Evolutionary conservation across 805 yeast species (phyloP).

Genomic region (Kluyveromyces lactis): DNA sequence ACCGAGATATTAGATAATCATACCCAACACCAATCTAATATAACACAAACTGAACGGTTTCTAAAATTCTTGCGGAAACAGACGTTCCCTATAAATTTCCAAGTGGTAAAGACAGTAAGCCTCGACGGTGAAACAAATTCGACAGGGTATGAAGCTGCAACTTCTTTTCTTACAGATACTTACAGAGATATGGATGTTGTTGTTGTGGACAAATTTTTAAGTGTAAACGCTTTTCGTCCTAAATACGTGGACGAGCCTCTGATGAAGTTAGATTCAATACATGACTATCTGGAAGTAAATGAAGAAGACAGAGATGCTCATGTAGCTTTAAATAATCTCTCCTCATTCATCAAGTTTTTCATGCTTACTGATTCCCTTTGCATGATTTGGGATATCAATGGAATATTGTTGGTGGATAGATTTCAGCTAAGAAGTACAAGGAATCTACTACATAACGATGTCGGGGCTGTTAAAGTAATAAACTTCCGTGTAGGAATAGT

Average conservation of each 20-base stretch:
- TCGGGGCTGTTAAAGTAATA: slow-evolving; percentile 12
- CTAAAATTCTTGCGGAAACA: slow-evolving; percentile 14
- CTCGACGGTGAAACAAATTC: not conserved
- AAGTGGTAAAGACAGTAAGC: slow-evolving; percentile 10
- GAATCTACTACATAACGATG: slow-evolving; percentile 6
- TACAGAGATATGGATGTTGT: slow-evolving; percentile 20
- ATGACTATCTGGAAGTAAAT: not conserved
- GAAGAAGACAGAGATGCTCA: not conserved
- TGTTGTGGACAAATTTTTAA: slow-evolving; percentile 15
- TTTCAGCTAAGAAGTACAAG: slow-evolving; percentile 8
- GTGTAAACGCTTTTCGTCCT: slow-evolving; percentile 18
- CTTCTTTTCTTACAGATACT: slow-evolving; percentile 19
- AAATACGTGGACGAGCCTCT: slow-evolving; percentile 15
- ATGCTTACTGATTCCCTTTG: slow-evolving; percentile 16
- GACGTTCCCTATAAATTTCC: slow-evolving; percentile 17
- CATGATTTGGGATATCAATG: slow-evolving; percentile 17
- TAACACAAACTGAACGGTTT: slow-evolving; percentile 10
- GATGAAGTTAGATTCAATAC: slow-evolving; percentile 13
- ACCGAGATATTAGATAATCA: not conserved
- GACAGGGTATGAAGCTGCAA: slow-evolving; percentile 7
- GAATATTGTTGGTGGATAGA: slow-evolving; percentile 18
- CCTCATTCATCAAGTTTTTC: slow-evolving; percentile 20
- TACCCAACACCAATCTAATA: not conserved
- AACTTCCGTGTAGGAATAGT: slow-evolving; percentile 17
- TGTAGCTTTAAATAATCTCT: slow-evolving; percentile 8